Evolutionary conservation across 129 eudicot species (phyloP), one percentile per base, ranked within the genome.

Genomic region (Chrysanthemum makinoi): DNA sequence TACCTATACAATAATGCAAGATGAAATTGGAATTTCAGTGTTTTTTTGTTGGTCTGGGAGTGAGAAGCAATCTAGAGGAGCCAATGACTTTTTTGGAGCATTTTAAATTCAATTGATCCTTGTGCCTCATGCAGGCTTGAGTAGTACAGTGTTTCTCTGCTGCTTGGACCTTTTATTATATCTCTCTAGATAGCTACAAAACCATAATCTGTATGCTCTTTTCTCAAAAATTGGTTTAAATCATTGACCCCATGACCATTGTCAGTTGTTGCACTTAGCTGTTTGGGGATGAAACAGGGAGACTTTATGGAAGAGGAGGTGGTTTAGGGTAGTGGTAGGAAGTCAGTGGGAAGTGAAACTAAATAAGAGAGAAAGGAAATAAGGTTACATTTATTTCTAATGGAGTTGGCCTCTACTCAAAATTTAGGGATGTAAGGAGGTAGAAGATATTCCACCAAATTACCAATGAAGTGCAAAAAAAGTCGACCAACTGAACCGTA

Each of bases 111-210:
- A 18, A 15, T 60, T 47, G 49, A 19, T 47, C n/a, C 68, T 15
- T 72, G 22, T 59, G 28, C 49, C 59, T 72, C 56, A 59, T 46
- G 24, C 59, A 22, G 47, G 68, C 76, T 59, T 11, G 30, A 59
- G 49, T 59, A 47, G 60, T 72, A 10, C 67, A 59, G 28, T 59
- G 68, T 72, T 72, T 72, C 68, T 72, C 10, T 39, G 46, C 46
- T 39, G 46, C 46, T 39, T 39, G 46, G 46, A 39, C 46, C 46
- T 39, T 39, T 39, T 39, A 39, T 39, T 1, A 0, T 39, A 39
- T 39, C 46, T 39, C 46, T 39, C 46, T 7, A 39, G 46, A 7
- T 39, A 39, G 46, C 46, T 2, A 8, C 46, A 39, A 39, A 39
- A 39, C 46, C 46, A 35, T 5, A 35, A 9, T 5, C 43, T 35